Evolutionary conservation across 2,329 filamentous ascomycete genomes (phyloP), one percentile per base, ranked within the genome.

Genomic region (Diplodia scrobiculata): DNA sequence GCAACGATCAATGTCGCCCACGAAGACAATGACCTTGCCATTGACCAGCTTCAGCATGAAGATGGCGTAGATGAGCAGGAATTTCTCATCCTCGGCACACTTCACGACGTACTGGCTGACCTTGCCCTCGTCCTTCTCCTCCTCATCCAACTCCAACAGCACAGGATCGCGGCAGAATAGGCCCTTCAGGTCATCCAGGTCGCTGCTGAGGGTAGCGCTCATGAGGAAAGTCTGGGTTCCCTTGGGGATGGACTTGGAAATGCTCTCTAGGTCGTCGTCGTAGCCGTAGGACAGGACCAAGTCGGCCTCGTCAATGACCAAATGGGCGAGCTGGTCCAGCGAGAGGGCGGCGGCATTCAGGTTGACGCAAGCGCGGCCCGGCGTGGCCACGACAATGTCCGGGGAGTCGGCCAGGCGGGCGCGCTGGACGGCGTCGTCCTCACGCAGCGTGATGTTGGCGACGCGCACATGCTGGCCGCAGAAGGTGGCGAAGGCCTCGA

Each of bases 1-100:
- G 72, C 91, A 96, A 69, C 89, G 81, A 78, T 97, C 93, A 64
- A 96, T 89, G 71, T 97, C 92, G 32, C 87, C 89, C 6, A 97
- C 92, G 70, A 92, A 92, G 54, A 92, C 85, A 60, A 92, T 90
- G 67, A 90, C 90, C 77, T 98, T 98, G 69, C 95, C 95, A 77
- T 94, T 96, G 74, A 99, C 89, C 62, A 98, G 82, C 76, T 95
- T 91, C 13, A 98, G 84, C 81, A 97, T 97, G 82, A 97, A 96
- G 74, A 98, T 94, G 67, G 97, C 90, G 73, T 97, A 98, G 19
- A 90, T 87, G 51, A 99, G 80, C 45, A 99, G 80, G 73, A 98
- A 99, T 75, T 99, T 99, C 73, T 98, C 95, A 70, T 98, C 94
- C 79, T 99, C 95, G n/a, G 87, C 91, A 71, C 92, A 96, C 84